A percentile compares a stretch with the other conserved stretches of the same genome.
Conservation (phyloP, 1,139 yeast species). For the Hansenula sp. region DNA sequence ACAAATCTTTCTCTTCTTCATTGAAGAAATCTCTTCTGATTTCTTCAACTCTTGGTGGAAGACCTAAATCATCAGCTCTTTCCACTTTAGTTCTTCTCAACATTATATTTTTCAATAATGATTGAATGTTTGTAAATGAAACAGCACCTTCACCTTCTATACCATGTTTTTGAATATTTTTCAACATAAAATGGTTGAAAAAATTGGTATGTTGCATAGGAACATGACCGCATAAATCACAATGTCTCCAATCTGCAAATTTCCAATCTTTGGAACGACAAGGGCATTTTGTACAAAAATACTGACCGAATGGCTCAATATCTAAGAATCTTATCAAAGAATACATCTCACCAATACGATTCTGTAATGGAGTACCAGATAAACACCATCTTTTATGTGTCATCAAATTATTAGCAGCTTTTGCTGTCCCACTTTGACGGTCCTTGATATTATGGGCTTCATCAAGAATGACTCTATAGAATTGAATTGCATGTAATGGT, state of each 20-base stretch:
- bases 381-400: slow-evolving; percentile 84
- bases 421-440: slow-evolving; percentile 87
- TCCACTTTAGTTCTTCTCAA: slow-evolving; percentile 91
- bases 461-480: slow-evolving; percentile 86
- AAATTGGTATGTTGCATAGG: slow-evolving; percentile 94
- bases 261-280: slow-evolving; percentile 81
- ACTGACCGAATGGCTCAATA: slow-evolving; percentile 80
- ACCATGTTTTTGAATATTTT: slow-evolving; percentile 84
- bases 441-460: slow-evolving; percentile 98
- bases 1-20: slow-evolving; percentile 90
- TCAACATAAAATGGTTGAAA: slow-evolving; percentile 91
- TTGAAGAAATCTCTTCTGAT: slow-evolving; percentile 82
- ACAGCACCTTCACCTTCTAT: slow-evolving; percentile 74
- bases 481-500: slow-evolving; percentile 67
- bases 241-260: slow-evolving; percentile 75
- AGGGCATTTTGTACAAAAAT: slow-evolving; percentile 88
- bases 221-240: slow-evolving; percentile 84
- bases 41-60: slow-evolving; percentile 92
- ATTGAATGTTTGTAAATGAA: slow-evolving; percentile 74
- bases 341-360: slow-evolving; percentile 93
- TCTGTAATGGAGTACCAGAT: slow-evolving; percentile 94
- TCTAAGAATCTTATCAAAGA: slow-evolving; percentile 81
- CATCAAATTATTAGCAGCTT: slow-evolving; percentile 73
- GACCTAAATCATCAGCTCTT: slow-evolving; percentile 93
- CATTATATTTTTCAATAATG: slow-evolving; percentile 75